Evolutionary conservation across 2,329 filamentous ascomycete genomes (phyloP).

Genomic region (Trichoderma hamatum): DNA sequence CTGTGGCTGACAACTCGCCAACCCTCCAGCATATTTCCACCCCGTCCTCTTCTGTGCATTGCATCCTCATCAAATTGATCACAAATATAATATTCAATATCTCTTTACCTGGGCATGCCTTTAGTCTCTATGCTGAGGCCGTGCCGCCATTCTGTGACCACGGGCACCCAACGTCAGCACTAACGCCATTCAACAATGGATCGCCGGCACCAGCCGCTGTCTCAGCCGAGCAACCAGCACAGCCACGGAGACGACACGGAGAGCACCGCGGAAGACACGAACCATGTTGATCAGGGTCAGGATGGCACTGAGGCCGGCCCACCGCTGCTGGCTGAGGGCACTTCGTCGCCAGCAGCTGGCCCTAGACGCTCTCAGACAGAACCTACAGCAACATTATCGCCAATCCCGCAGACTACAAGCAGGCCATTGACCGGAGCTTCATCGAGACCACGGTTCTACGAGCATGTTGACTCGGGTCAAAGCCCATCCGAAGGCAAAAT

Average conservation of each 20-base stretch:
- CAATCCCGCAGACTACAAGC: neutral
- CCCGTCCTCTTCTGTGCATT: neutral
- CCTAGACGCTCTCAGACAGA: conserved; percentile 28
- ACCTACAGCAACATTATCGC: neutral
- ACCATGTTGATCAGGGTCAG: neutral
- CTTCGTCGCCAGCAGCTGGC: neutral
- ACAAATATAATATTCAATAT: neutral
- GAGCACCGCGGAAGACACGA: neutral
- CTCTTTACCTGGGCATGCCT: neutral
- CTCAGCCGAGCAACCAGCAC: neutral
- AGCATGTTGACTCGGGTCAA: neutral
- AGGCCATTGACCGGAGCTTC: neutral
- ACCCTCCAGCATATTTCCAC: neutral
- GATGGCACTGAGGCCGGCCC: neutral
- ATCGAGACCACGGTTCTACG: neutral
- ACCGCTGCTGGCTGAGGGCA: neutral
- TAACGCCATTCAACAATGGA: conserved; percentile 14
- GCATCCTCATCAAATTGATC: neutral
- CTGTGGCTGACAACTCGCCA: neutral
- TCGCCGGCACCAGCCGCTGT: conserved; percentile 7
- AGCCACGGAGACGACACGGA: neutral
- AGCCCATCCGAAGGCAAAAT: conserved; percentile 9
- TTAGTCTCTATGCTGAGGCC: neutral
- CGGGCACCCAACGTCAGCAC: conserved; percentile 7
- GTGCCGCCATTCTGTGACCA: neutral